Evolutionary conservation across 148 eudicot species (phyloP).

Genomic region (Rhododendron henanense): DNA sequence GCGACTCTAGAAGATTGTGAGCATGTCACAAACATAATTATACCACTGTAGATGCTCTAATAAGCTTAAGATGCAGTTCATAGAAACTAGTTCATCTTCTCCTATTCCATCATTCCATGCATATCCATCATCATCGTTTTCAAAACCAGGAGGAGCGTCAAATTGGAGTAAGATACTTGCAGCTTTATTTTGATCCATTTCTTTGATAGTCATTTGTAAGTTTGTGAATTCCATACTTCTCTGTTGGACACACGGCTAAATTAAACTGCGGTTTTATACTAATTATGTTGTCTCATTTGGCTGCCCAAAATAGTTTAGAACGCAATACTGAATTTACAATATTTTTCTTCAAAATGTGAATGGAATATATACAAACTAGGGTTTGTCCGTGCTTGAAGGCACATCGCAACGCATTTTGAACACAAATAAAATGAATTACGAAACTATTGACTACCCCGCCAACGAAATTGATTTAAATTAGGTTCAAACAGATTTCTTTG

Average conservation of each 20-base stretch:
- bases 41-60: conserved; percentile 64
- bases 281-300: not conserved
- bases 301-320: not conserved
- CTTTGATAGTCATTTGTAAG: not conserved
- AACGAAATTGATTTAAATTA: too few species aligned
- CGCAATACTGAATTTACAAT: too few species aligned
- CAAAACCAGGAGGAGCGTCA: conserved; percentile 51
- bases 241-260: not conserved
- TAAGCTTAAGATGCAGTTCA: conserved; percentile 40
- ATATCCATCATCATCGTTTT: conserved; percentile 55
- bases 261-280: not conserved
- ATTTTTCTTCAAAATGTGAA: too few species aligned
- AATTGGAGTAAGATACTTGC: conserved; percentile 51
- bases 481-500: too few species aligned
- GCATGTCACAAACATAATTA: conserved; percentile 2
- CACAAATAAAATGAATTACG: too few species aligned
- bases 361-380: too few species aligned
- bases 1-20: too few species aligned
- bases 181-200: not conserved
- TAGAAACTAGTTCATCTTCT: conserved; percentile 46
- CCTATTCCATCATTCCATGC: conserved; percentile 32
- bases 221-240: not conserved
- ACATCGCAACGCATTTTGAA: too few species aligned
- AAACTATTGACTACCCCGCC: too few species aligned
- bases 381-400: too few species aligned